Evolutionary conservation across 495 filamentous ascomycete species (phyloP).

Genomic region (Penicillium parvum): DNA sequence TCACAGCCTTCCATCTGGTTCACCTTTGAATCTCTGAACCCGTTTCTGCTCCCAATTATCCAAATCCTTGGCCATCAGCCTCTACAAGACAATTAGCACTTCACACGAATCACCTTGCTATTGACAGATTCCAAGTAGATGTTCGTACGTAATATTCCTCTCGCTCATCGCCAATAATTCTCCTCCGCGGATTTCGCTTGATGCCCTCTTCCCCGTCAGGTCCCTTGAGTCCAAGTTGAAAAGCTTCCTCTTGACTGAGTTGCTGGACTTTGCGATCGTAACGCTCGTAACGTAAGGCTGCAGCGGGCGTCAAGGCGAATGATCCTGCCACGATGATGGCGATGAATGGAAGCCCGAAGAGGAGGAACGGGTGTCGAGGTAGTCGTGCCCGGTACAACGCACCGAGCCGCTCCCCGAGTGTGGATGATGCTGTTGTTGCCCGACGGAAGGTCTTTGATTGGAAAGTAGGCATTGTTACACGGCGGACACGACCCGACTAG

Average conservation of each 20-base stretch:
- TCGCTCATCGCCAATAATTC: constrained; percentile 54
- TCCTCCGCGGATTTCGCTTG: constrained; percentile 42
- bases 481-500: not conserved
- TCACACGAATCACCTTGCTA: not conserved
- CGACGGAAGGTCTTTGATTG: constrained; percentile 65
- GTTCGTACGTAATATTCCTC: constrained; percentile 90
- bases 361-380: constrained; percentile 73
- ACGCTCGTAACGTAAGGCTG: constrained; percentile 87
- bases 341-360: constrained; percentile 96
- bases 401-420: constrained; percentile 60
- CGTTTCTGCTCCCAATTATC: constrained; percentile 96
- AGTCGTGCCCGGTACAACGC: constrained; percentile 69
- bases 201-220: constrained; percentile 43
- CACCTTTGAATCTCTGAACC: constrained; percentile 80
- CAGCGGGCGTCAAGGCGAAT: constrained; percentile 90
- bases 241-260: constrained; percentile 71
- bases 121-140: not conserved
- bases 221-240: constrained; percentile 64
- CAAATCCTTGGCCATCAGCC: constrained; percentile 83
- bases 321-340: constrained; percentile 87
- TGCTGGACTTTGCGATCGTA: constrained; percentile 83
- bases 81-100: constrained; percentile 43
- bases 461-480: constrained; percentile 65
- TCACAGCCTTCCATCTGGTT: constrained; percentile 81
- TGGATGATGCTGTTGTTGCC: constrained; percentile 40